Conservation (phyloP, 495 filamentous ascomycete genomes). For the Rhypophila decipiens region DNA sequence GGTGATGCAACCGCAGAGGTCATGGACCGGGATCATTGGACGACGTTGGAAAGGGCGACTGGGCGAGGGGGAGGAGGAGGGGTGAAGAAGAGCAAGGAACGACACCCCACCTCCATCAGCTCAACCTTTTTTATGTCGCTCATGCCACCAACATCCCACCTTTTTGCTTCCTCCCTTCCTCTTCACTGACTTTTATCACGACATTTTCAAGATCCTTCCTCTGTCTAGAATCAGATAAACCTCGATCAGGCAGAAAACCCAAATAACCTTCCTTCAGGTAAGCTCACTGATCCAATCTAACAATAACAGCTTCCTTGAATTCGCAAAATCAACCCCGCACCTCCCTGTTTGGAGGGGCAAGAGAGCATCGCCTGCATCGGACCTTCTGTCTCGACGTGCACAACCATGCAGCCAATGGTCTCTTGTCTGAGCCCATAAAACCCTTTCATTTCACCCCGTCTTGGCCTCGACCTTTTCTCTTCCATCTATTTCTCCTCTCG, state of each 20-base stretch:
- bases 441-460: constrained; percentile 19
- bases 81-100: constrained; percentile 4
- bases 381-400: constrained; percentile 12
- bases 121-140: constrained; percentile 30
- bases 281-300: not conserved
- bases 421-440: constrained; percentile 17
- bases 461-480: constrained; percentile 13
- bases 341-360: constrained; percentile 14
- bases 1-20: constrained; percentile 6
- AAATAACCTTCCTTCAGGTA: constrained; percentile 7
- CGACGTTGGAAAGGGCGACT: not conserved
- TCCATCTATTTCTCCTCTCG: constrained; percentile 4
- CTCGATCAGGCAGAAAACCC: too few relatives aligned
- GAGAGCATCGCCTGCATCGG: constrained; percentile 28
- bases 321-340: constrained; percentile 21
- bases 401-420: constrained; percentile 8
- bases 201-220: not conserved
- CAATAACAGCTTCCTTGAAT: not conserved
- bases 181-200: not conserved
- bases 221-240: too few relatives aligned
- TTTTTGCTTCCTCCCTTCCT: constrained; percentile 8
- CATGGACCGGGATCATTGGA: not conserved
- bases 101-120: constrained; percentile 24
- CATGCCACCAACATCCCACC: constrained; percentile 22
- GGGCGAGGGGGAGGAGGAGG: not conserved